Conservation (phyloP, 1,284 basidiomycete species). For the Sanghuangporus weigelae region DNA sequence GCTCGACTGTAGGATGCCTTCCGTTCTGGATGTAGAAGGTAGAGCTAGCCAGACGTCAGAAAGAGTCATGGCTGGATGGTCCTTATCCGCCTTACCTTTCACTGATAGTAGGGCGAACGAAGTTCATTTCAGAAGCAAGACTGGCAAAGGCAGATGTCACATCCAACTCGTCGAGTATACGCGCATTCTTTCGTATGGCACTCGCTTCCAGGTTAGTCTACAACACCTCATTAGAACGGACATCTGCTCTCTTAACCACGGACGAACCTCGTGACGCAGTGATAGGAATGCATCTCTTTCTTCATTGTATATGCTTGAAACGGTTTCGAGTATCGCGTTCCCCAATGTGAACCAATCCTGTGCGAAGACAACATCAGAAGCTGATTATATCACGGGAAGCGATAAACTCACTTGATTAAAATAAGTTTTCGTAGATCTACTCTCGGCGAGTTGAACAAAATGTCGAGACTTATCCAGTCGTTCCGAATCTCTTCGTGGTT, state of each 20-base stretch:
- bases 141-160: constrained; percentile 79
- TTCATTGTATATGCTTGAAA: constrained; percentile 45
- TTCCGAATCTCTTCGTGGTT: constrained; percentile 51
- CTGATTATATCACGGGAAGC: background rate
- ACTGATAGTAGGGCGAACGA: constrained; percentile 68
- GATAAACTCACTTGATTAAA: constrained; percentile 53
- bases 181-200: constrained; percentile 68
- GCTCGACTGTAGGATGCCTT: constrained; percentile 90
- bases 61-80: background rate
- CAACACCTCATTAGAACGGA: background rate
- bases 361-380: background rate
- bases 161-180: constrained; percentile 86
- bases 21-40: constrained; percentile 71
- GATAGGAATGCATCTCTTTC: constrained; percentile 71
- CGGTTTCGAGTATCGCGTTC: constrained; percentile 53
- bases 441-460: constrained; percentile 59
- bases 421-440: constrained; percentile 60
- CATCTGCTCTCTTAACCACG: background rate
- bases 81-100: constrained; percentile 55
- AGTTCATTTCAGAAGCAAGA: constrained; percentile 75
- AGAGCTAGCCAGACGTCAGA: constrained; percentile 35
- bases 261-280: constrained; percentile 59
- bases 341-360: constrained; percentile 80
- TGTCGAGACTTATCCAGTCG: constrained; percentile 41
- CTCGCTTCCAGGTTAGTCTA: constrained; percentile 60